A percentile compares a stretch with the other conserved stretches of the same genome.
phyloP scores from a whole-genome alignment of 2,329 filamentous ascomycete species.

The Talaromyces sp. region DNA sequence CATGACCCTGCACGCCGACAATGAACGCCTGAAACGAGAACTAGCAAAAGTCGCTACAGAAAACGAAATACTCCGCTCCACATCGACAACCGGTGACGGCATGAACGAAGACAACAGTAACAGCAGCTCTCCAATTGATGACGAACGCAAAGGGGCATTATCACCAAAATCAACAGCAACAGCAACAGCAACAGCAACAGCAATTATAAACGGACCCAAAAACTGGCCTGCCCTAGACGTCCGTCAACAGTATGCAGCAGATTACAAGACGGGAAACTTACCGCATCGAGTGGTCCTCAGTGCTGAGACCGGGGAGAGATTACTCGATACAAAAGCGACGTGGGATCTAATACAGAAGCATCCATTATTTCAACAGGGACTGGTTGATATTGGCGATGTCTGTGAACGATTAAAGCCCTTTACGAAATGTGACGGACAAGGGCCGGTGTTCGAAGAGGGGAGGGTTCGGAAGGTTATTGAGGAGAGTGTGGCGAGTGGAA shows the following conservation, averaged over 20 bases:
- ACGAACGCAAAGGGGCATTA: too few species aligned
- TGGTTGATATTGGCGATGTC: constrained; percentile 76
- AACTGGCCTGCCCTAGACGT: constrained; percentile 68
- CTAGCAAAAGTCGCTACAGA: constrained; percentile 80
- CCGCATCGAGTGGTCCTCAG: constrained; percentile 65
- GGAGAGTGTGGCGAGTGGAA: constrained; percentile 68
- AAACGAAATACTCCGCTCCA: constrained; percentile 86
- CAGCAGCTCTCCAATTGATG: neutral
- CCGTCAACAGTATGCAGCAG: constrained; percentile 58
- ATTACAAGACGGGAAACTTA: constrained; percentile 33
- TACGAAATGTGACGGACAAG: constrained; percentile 78
- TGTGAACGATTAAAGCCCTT: constrained; percentile 69
- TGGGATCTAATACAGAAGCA: constrained; percentile 89
- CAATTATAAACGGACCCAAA: constrained; percentile 61
- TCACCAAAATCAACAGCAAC: too few species aligned
- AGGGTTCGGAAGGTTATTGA: constrained; percentile 70
- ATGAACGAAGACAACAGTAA: neutral
- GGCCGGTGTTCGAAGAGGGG: constrained; percentile 78
- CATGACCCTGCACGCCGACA: constrained; percentile 69
- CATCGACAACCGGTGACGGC: constrained; percentile 28
- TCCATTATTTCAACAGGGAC: constrained; percentile 67
- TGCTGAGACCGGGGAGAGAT: constrained; percentile 58
- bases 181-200: constrained; percentile 19
- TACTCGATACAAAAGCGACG: constrained; percentile 70
- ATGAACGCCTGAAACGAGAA: constrained; percentile 78